A percentile compares a stretch with the other conserved stretches of the same genome.
These are phyloP conservation scores for Cymbopogon flexuosus DNA, from an alignment of 202 grass and related monocot genomes.

Conservation along the genomic window DNA sequence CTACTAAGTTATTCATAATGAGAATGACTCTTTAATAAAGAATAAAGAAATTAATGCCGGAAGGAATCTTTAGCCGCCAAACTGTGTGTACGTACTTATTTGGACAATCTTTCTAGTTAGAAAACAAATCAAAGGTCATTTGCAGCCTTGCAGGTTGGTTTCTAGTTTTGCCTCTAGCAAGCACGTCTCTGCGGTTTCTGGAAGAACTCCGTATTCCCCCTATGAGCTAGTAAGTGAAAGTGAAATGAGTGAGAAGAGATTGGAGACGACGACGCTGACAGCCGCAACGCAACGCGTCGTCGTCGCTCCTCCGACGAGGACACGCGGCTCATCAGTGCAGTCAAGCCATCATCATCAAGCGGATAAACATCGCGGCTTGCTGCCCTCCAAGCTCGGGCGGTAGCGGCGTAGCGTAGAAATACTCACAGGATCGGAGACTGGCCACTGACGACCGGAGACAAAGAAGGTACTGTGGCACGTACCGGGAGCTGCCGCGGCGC, in stretches of 20 bases:
- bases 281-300: background rate
- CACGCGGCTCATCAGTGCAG: background rate
- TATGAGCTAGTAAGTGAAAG: background rate
- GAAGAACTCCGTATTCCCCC: background rate
- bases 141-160: background rate
- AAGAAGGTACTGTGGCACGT: background rate
- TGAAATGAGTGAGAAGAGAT: background rate
- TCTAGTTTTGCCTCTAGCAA: background rate
- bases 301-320: constrained; percentile 4
- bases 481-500: background rate
- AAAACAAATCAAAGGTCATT: background rate
- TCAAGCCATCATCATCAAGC: background rate
- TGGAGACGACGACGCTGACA: background rate
- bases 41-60: too few species aligned
- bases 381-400: background rate
- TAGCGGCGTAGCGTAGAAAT: background rate
- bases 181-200: background rate
- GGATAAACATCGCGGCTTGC: constrained; percentile 25
- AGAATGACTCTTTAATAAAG: too few species aligned
- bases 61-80: too few species aligned
- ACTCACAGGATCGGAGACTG: background rate
- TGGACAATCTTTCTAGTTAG: too few species aligned
- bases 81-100: too few species aligned
- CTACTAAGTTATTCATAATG: too few species aligned
- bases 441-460: too few species aligned